Base-by-base conservation (phyloP, 2,329 filamentous ascomycete genomes). In the Paecilomyces variotii region DNA sequence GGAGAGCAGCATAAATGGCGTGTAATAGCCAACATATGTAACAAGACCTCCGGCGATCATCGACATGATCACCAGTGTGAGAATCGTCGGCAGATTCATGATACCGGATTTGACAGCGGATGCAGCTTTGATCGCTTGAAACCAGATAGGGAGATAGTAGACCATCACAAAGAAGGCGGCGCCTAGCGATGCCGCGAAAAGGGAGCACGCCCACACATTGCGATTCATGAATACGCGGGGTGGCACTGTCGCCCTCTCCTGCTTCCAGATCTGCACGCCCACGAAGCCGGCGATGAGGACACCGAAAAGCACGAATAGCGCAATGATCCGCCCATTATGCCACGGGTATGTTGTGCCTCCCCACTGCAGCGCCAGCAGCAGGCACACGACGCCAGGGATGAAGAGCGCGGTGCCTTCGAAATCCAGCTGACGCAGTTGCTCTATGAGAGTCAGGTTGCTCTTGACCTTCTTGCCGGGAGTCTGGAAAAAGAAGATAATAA, bases 111-210 rank as follows among this genome's bases (percentile, higher is more conserved):
- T 70, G 39, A 70, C 67, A 6, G 74, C 68, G 1, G 64, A 63
- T 4, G 64, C 69, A 35, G 63, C 66, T 55, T 75, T 75, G 65
- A 76, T 69, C 14, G 72, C 70, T 55, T 76, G 74, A 63, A 76
- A 76, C 72, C 74, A 77, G 52, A 76, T 71, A 0, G 80, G 79
- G 2, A 81, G 70, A 61, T 81, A 81, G 64, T 77, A 82, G 3
- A 75, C 71, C 28, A 76, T 64, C 32, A 79, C 65, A 28, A 80
- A 72, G 53, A 80, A 72, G 0, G 75, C 71, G 3, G 72, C 74
- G n/a, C 76, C 76, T 2, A 76, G 66, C 57, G 74, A 74, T 56
- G 80, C 73, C 4, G 72, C 69, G 61, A 73, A 77, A 24, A 74
- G 61, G 52, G 75, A 75, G 3, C 74, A 68, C 0, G 72, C 72